Base-by-base conservation (phyloP, 2,329 filamentous ascomycete genomes). In the Pyricularia sp. region DNA sequence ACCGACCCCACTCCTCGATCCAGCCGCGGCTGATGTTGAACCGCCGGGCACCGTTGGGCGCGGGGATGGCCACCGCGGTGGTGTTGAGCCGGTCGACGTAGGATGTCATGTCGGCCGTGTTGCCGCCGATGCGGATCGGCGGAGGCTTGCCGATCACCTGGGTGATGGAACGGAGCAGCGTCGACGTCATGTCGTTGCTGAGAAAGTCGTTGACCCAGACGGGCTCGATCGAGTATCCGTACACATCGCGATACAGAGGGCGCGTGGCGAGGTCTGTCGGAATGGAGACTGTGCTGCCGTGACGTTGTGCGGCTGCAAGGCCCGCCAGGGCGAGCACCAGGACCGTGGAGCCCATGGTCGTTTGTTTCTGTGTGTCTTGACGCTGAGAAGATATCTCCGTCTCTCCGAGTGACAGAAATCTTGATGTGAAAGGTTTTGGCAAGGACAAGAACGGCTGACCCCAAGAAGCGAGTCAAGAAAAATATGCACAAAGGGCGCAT, bases 11-110 rank as follows among this genome's bases (percentile, higher is more conserved):
- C 31, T 61, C 67, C 31, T 64, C 31, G 67, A 68, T 64, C 67
- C 67, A 70, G 63, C 71, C 73, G 6, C 70, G 65, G 23, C 68
- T 70, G 30, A 73, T 73, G 7, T 72, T 74, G 25, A 68, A 36
- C 14, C 17, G 59, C 17, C 23, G 14, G 11, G 74, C 64, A 0
- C 70, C 70, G 4, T 69, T 69, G 61, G 74, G 67, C 42, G 69
- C 72, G 20, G 71, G 59, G 59, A 74, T 73, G 69, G 72, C 72
- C 64, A 73, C 72, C 55, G 75, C 74, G 11, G 55, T 69, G 42
- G 36, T 28, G 64, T 64, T 59, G 33, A 68, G 68, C 31, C 64
- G 36, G 2, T 64, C 67, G 11, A 69, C 31, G 26, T 61, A 30
- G 6, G 50, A 31, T 14, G 42, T 64, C 30, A 36, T 55, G 30